Base-by-base conservation (phyloP, 164 flowering plant genomes). In the Stephania yunnanensis region DNA sequence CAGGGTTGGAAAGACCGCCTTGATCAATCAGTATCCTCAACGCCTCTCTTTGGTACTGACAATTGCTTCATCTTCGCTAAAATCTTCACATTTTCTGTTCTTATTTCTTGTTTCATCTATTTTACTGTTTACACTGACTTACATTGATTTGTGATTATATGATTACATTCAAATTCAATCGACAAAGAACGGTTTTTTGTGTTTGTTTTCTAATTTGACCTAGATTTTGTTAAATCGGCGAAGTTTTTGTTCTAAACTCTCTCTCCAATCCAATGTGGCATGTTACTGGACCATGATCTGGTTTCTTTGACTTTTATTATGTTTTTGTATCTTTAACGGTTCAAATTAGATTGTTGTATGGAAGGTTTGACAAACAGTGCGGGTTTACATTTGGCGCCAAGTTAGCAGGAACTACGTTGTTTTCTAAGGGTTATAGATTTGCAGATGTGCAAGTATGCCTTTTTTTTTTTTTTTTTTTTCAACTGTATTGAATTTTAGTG, bases 301-400 rank as follows among this genome's bases (percentile, higher is more conserved):
- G 13, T 48, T 48, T 1, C 53, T 48, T 48, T 48, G 53, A 1
- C 13, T 8, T 48, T 48, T 48, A 12, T 3, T 8, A 8, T 48
- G 53, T 8, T 48, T 48, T 8, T 48, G 53, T 8, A 12, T 48
- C 53, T 48, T 48, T 48, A 48, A 48, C 53, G 53, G 13, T 8
- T 48, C 42, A 12, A 36, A 44, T 30, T 77, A 94, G 97, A 90
- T 95, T 93, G 80, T 97, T 95, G 29, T 89, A 91, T 75, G 90
- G 89, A 83, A 92, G 84, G 86, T 95, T 93, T 76, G 92, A 88
- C 84, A 91, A 90, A 78, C 97, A 95, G 81, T 95, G 93, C 46
- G 92, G 93, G 82, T 95, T 97, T 77, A 95, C 99, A n/a, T 93
- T 95, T 82, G 97, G 99, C 52, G 97, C 97, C 9, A 97, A 95